A percentile compares a stretch with the other conserved stretches of the same genome.
Conservation (phyloP, 116 monocot species). For the Zostera marina region DNA sequence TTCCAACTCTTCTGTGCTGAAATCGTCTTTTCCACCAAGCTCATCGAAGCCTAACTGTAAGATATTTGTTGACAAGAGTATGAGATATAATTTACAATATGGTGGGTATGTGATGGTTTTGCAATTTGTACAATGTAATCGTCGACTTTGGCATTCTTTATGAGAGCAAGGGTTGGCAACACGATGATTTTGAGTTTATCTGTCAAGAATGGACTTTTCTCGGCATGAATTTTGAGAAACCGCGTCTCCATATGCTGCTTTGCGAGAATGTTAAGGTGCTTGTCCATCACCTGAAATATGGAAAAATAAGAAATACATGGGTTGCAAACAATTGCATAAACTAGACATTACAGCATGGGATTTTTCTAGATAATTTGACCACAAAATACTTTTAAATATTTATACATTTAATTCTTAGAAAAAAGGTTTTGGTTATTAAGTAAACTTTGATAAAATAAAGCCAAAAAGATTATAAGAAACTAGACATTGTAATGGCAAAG, state of each 20-base stretch:
- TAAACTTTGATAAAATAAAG: no score
- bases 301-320: not conserved
- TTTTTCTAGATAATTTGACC: no score
- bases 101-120: no score
- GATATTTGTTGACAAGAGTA: not conserved
- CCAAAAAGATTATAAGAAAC: no score
- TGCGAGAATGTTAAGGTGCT: slow-evolving; percentile 69
- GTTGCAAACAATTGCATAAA: not conserved
- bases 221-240: slow-evolving; percentile 90
- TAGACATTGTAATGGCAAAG: no score
- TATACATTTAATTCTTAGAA: no score
- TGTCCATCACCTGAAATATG: slow-evolving; percentile 68
- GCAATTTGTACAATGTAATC: slow-evolving; percentile 58
- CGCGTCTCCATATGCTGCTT: slow-evolving; percentile 89
- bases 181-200: slow-evolving; percentile 77
- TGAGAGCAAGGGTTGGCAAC: slow-evolving; percentile 82
- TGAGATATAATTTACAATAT: no score
- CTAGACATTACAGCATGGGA: no score
- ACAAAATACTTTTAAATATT: no score
- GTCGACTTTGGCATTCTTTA: slow-evolving; percentile 85
- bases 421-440: no score
- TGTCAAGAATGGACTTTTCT: slow-evolving; percentile 87
- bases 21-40: slow-evolving; percentile 80
- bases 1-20: slow-evolving; percentile 81
- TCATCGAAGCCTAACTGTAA: slow-evolving; percentile 85